These are phyloP conservation scores for Amaranthus tricolor DNA, from an alignment of 179 eudicot genomes.

Conservation along the genomic window DNA sequence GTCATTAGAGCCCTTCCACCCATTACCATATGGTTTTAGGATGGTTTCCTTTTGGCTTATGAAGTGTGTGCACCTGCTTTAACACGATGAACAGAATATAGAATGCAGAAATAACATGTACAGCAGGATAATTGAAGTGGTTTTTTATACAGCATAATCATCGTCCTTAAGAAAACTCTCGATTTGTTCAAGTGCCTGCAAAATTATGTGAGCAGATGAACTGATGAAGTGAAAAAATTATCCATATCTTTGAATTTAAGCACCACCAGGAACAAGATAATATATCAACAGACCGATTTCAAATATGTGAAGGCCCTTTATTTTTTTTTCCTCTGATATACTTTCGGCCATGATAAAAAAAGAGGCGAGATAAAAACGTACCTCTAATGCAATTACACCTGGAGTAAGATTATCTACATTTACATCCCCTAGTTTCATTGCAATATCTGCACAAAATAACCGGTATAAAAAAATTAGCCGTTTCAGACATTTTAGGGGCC, in stretches of 20 bases:
- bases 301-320: background rate
- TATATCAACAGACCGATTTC: background rate
- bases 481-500: no score
- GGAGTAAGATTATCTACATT: constrained; percentile 71
- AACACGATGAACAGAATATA: background rate
- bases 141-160: constrained; percentile 18
- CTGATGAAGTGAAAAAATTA: background rate
- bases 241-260: background rate
- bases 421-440: constrained; percentile 55
- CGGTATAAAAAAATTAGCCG: no score
- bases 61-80: no score
- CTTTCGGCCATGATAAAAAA: background rate
- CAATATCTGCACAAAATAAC: constrained; percentile 50
- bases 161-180: constrained; percentile 45
- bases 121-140: background rate
- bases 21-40: no score
- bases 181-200: constrained; percentile 63
- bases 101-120: background rate
- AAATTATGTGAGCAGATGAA: background rate
- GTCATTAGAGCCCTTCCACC: no score
- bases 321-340: background rate
- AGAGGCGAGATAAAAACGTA: constrained; percentile 11
- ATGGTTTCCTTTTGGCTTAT: no score
- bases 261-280: background rate
- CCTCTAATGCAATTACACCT: constrained; percentile 68